These are phyloP conservation scores for Colletotrichum sansevieriae DNA, from an alignment of 2,329 filamentous ascomycete genomes.

Conservation along the genomic window DNA sequence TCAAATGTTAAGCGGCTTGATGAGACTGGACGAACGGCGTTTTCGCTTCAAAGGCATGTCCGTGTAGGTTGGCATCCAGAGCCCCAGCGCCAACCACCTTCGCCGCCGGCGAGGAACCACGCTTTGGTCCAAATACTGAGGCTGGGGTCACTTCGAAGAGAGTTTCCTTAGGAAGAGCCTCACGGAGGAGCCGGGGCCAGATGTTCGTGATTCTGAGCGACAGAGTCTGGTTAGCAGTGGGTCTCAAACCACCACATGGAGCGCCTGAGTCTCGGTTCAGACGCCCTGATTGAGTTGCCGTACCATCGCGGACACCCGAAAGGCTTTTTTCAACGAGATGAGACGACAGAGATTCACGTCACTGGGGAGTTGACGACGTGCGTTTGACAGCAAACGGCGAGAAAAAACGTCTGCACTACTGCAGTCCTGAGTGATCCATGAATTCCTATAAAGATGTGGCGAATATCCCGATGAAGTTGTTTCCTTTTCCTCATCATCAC, in stretches of 20 bases:
- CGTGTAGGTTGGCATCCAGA: not conserved
- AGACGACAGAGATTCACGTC: conserved; percentile 18
- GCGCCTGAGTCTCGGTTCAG: conserved; percentile 5
- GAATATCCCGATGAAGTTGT: not conserved
- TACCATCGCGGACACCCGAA: conserved; percentile 20
- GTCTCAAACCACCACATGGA: conserved; percentile 4
- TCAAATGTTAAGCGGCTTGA: not conserved
- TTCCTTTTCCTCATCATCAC: conserved; percentile 14
- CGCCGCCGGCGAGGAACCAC: not conserved
- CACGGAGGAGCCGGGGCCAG: not conserved
- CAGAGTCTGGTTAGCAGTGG: not conserved
- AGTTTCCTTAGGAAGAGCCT: conserved; percentile 5
- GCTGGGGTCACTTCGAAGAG: conserved; percentile 18
- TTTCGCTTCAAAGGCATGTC: not conserved
- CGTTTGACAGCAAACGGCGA: not conserved
- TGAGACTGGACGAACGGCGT: conserved; percentile 31
- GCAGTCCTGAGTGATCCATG: too few relatives aligned
- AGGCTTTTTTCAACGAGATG: conserved; percentile 21
- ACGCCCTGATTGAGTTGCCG: not conserved
- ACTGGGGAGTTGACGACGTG: not conserved
- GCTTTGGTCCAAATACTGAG: conserved; percentile 1
- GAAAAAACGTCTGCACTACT: not conserved
- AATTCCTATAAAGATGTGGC: conserved; percentile 13
- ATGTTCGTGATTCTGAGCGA: conserved; percentile 5
- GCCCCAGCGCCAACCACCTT: conserved; percentile 28